These are phyloP conservation scores for Hypoxylon sp. DNA, from an alignment of 2,329 filamentous ascomycete genomes.

Conservation along the genomic window DNA sequence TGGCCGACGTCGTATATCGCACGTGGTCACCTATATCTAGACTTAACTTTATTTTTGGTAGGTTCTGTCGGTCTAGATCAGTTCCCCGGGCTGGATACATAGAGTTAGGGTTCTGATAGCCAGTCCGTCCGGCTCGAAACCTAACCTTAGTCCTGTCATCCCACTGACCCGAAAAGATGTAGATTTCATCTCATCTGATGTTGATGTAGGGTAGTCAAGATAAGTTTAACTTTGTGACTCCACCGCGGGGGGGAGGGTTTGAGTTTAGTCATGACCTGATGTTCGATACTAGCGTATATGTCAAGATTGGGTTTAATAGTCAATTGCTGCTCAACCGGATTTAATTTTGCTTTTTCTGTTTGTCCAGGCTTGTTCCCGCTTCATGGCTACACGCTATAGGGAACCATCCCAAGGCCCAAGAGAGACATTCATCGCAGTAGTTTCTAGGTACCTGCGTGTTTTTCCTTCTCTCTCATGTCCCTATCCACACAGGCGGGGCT, in stretches of 20 bases:
- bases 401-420: not conserved
- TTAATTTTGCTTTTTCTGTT: not conserved
- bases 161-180: not conserved
- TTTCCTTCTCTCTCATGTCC: not conserved
- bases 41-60: constrained; percentile 4
- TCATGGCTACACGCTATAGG: not conserved
- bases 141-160: constrained; percentile 12
- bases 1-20: constrained; percentile 23
- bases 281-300: constrained; percentile 10
- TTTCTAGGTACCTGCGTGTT: not conserved
- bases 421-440: not conserved
- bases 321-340: constrained; percentile 1
- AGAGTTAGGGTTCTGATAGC: constrained; percentile 22
- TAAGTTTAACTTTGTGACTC: constrained; percentile 4
- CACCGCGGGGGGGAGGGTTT: not conserved
- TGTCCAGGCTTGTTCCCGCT: not conserved
- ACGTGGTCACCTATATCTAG: constrained; percentile 17
- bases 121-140: constrained; percentile 34
- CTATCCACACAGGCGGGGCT: not conserved
- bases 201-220: constrained; percentile 14
- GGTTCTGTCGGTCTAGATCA: constrained; percentile 6
- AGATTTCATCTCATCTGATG: constrained; percentile 18
- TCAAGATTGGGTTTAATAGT: constrained; percentile 35
- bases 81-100: constrained; percentile 7
- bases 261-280: constrained; percentile 23